Percentiles rank a stretch among this genome's conserved stretches.
phyloP scores from a whole-genome alignment of 106 monocot species.

The Acanthochlamys bracteata region DNA sequence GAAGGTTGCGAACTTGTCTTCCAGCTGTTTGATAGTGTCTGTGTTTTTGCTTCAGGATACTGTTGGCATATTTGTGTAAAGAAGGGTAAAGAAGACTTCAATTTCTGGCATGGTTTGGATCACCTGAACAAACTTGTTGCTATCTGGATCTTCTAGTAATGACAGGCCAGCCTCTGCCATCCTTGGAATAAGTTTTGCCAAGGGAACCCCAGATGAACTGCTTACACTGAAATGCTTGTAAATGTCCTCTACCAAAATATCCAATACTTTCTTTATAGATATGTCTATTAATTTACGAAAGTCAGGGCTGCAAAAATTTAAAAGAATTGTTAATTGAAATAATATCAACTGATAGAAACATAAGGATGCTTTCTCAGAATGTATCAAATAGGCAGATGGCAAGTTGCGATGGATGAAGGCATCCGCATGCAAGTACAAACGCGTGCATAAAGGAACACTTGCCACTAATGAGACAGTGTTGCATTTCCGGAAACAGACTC shows the following conservation, averaged over 20 bases:
- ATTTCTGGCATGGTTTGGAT: constrained; percentile 60
- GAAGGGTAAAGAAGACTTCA: constrained; percentile 66
- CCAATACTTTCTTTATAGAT: constrained; percentile 53
- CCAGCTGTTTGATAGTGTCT: no score
- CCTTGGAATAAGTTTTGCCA: constrained; percentile 66
- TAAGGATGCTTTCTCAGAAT: no score
- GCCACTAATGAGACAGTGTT: no score
- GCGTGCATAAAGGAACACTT: no score
- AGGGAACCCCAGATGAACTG: constrained; percentile 29
- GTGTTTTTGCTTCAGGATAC: no score
- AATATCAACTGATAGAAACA: no score
- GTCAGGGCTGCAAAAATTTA: constrained; percentile 48
- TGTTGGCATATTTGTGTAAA: constrained; percentile 70
- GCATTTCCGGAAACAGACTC: no score
- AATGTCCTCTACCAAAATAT: constrained; percentile 49
- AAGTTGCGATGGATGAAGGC: no score
- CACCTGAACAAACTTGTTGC: constrained; percentile 58
- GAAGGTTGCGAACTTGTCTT: no score
- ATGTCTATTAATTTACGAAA: constrained; percentile 50
- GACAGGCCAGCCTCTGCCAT: constrained; percentile 29
- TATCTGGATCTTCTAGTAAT: constrained; percentile 66
- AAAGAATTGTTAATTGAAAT: background rate
- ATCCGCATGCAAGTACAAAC: no score
- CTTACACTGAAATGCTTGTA: constrained; percentile 8
- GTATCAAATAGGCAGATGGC: no score